Evolutionary conservation across 352 stramenopile species (phyloP), one percentile per base, ranked within the genome.

Genomic region (Phytopythium oedochilum): DNA sequence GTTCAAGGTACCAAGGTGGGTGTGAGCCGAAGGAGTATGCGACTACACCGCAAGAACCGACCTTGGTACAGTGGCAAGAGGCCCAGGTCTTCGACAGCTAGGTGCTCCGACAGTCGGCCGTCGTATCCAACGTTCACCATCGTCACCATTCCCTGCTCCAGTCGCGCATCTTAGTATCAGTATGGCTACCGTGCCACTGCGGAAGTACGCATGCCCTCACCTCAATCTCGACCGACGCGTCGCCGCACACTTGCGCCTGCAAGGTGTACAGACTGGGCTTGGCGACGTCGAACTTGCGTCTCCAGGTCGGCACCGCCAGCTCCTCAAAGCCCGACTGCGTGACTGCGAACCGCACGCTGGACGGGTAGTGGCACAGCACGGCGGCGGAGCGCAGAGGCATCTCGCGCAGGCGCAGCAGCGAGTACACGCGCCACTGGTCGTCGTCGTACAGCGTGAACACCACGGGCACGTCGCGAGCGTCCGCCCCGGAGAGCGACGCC

Each of bases 71-170:
- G 43, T n/a, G 79, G 66, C 17, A 79, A 44, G 3, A 86, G 52
- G 0, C 79, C 79, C 10, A 88, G 63, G 22, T 90, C 62, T 51
- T 90, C 68, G 12, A 90, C 67, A 1, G 68, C 73, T 9, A 90
- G 59, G 64, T 88, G 75, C 55, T 90, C 76, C 31, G 76, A 82
- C 20, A 88, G 57, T 17, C 47, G 48, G 5, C 67, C 63, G 53
- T 88, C 74, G 44, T 70, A 80, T 9, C 72, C 72, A 10, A 80
- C 31, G 59, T 89, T 88, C 28, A 86, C 64, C 76, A 89, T 82
- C 8, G 46, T 71, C 15, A 63, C 72, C 2, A 38, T 52, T 12
- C 70, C 74, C 71, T 80, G 20, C 4, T 14, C 26, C 25, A 53
- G 10, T 22, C 25, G 10, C 8, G 9, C 29, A 9, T 32, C 29